phyloP scores from a whole-genome alignment of 768 basidiomycete genomes.

The Leccinum olivaceopallidum region DNA sequence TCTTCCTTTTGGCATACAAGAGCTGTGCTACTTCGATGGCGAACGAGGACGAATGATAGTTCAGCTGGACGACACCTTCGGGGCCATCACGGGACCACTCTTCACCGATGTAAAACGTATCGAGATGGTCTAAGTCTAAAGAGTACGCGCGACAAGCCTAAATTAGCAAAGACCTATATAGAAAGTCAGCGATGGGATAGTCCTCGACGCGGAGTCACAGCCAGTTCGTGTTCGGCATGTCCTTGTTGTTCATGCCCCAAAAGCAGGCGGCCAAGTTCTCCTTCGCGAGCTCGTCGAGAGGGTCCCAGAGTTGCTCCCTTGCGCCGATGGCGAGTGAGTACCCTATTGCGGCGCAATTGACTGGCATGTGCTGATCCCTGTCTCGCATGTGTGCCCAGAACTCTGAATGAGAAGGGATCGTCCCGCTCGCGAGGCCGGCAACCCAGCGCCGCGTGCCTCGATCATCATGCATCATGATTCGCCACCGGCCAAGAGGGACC shows the following conservation, averaged over 20 bases:
- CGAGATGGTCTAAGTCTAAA: neutral
- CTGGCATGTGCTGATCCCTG: neutral
- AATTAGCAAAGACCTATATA: neutral
- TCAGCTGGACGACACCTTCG: neutral
- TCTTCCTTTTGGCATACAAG: neutral
- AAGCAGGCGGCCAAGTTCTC: neutral
- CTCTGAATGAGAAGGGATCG: neutral
- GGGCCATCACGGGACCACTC: neutral
- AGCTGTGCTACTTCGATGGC: neutral
- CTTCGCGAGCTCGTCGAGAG: neutral
- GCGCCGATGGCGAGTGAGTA: neutral
- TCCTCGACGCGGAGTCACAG: neutral
- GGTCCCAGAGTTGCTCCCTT: neutral
- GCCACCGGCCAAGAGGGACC: neutral
- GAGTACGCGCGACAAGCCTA: neutral
- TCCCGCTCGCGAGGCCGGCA: neutral
- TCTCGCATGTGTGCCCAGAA: neutral
- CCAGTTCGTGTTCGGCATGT: neutral
- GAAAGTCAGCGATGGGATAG: neutral
- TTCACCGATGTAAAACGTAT: neutral
- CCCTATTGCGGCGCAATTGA: neutral
- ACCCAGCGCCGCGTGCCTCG: neutral
- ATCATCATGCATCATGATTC: neutral
- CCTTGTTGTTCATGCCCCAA: neutral
- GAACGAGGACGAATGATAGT: neutral